Evolutionary conservation across 2,329 filamentous ascomycete species (phyloP), one percentile per base, ranked within the genome.

Genomic region (Pseudocercospora macadamiae): DNA sequence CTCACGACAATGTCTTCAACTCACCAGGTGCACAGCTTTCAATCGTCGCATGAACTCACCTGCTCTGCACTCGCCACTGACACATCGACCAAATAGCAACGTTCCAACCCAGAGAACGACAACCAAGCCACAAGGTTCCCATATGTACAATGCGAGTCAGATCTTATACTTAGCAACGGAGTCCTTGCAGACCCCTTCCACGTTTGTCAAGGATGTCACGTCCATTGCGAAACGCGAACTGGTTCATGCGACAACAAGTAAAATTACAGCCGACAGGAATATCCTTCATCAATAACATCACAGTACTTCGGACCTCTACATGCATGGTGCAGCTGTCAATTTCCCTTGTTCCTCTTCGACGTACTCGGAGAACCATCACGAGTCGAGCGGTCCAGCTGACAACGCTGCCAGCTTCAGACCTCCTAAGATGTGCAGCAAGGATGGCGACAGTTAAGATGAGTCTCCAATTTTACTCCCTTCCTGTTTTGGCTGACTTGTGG

Each of bases 11-110:
- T 25, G 19, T 45, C 21, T 25, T 19, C 23, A 19, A 9, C 10
- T 45, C 42, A 21, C 21, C 42, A n/a, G 42, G 42, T 45, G n/a
- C 42, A 45, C 21, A n/a, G n/a, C n/a, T n/a, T n/a, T n/a, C n/a
- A n/a, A n/a, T n/a, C n/a, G n/a, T n/a, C n/a, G n/a, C n/a, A n/a
- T n/a, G n/a, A n/a, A n/a, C n/a, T n/a, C 6, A 8, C 34, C 5
- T 37, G 14, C 14, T 18, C 14, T 37, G 5, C 14, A 18, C n/a
- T n/a, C 14, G 34, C 18, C 34, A 18, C 34, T 37, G 34, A 37
- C 34, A 37, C 9, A 18, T 37, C 34, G 34, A n/a, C n/a, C n/a
- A n/a, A 7, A n/a, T 14, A 18, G 36, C 36, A 39, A 39, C 36
- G 36, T 6, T 19, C n/a, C 16, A 19, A 19, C 16, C 16, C 9